phyloP scores from a whole-genome alignment of 1,284 basidiomycete genomes.

The Moesziomyces parantarcticus region DNA sequence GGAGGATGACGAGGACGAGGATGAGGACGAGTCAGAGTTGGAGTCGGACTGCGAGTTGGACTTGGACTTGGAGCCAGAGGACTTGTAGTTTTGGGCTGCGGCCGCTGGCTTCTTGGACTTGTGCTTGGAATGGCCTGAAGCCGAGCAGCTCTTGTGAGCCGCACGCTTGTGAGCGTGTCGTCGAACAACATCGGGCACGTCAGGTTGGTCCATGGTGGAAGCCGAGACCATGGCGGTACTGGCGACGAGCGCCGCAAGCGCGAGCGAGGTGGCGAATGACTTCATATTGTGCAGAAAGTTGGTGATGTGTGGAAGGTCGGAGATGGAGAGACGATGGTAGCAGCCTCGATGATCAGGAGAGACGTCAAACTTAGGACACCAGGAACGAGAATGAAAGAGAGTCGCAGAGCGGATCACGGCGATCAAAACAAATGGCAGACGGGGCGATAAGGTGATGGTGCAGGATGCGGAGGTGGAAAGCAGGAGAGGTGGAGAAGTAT shows the following conservation, averaged over 20 bases:
- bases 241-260: constrained; percentile 34
- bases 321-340: neutral
- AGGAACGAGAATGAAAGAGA: neutral
- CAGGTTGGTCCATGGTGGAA: constrained; percentile 25
- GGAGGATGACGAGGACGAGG: constrained; percentile 26
- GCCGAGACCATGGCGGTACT: constrained; percentile 44
- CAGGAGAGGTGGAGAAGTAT: no score
- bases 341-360: neutral
- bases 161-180: constrained; percentile 25
- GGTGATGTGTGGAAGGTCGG: constrained; percentile 1
- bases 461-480: neutral
- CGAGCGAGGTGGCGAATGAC: constrained; percentile 30
- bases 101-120: constrained; percentile 17
- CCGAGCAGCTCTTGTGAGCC: constrained; percentile 26
- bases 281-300: constrained; percentile 29
- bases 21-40: constrained; percentile 8
- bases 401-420: neutral
- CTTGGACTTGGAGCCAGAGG: constrained; percentile 14
- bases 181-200: constrained; percentile 29
- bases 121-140: constrained; percentile 12
- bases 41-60: constrained; percentile 9
- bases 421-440: no score
- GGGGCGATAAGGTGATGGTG: neutral
- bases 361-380: neutral
- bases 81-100: constrained; percentile 6